Base-by-base conservation (phyloP, 1,139 yeast genomes). In the Suhomyces coccinellae region DNA sequence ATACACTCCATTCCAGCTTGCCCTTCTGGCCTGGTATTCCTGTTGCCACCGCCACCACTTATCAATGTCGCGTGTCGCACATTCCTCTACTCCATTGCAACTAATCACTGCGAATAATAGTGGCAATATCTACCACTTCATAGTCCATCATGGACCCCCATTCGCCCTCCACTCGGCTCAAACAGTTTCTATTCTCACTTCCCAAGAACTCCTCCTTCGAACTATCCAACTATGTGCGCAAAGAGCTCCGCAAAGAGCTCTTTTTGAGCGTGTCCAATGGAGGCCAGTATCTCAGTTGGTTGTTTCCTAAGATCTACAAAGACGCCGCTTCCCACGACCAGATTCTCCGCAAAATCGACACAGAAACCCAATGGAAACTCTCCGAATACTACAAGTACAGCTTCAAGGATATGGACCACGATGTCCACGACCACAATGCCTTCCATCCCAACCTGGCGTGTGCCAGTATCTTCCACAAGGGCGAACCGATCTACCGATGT, bases 401-500 rank as follows among this genome's bases (percentile, higher is more conserved):
- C 42, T 24, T 62, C 48, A 47, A 59, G 46, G 63, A 58, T 32
- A 54, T 60, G 7, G 54, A 53, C 26, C 56, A 56, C 36, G 55
- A 59, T 24, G 54, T 62, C n/a, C 67, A 65, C 37, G 58, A 57
- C 43, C 69, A 65, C 48, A 72, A 71, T 41, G 79, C 78, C 4
- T 69, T 69, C 36, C 96, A 88, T 57, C 77, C 81, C 12, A 79
- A 83, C 32, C 73, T 86, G 62, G 87, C 95, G 0, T 89, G 97
- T 64, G 87, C 90, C 2, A 71, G 86, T 30, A 82, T 84, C 43
- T 86, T 89, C 56, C 73, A 81, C 37, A 80, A 82, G 44, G 96
- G 96, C n/a, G 96, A 89, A 57, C 93, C 96, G 0, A 85, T 90
- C 3, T 87, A 86, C 59, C 71, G 95, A 37, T 89, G 97, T 59